Evolutionary conservation across 192 early-diverging fungal genomes (phyloP), one percentile per base, ranked within the genome.

Genomic region (Coemansia sp.): DNA sequence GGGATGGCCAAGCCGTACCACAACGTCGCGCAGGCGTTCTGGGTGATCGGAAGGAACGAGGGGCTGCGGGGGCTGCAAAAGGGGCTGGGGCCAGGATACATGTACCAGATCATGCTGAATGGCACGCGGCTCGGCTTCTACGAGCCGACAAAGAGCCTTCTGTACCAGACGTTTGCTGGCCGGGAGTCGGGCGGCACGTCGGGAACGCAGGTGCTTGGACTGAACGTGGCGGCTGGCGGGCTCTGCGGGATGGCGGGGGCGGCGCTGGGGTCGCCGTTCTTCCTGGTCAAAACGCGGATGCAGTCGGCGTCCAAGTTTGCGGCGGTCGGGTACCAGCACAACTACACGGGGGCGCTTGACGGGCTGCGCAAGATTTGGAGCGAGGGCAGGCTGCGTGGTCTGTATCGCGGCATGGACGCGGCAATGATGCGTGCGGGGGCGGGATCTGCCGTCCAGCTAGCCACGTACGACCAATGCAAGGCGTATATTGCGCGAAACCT

Each of bases 41-140:
- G 77, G 51, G 85, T 89, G 30, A 92, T 98, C 58, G 84, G 87
- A 36, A 88, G 86, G 45, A 84, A 90, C 53, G 97, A 98, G 71
- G 95, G 95, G 6, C 46, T 97, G 16, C 84, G 90, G 36, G 94
- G 93, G 49, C 84, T 95, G 55, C 94, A 98, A 58, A 85, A 91
- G 60, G 97, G 97, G 14, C 83, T 98, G 46, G 87, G 88, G 23
- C 87, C 93, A 5, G 95, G 94, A 3, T 98, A 98, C 80, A 77
- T 88, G 60, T 98, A 96, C 76, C 97, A 98, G 76, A 81, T 94
- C 49, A 84, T 93, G 71, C 87, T 98, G 73, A 98, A 98, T 68
- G 97, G 97, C 36, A 91, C 90, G 39, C 90, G 97, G 53, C 80
- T 98, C 24, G 95, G 97, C 6, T 71, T 95, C 45, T 98, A 96